Conservation (phyloP, 768 basidiomycete genomes). For the Pleurotus ostreatus region DNA sequence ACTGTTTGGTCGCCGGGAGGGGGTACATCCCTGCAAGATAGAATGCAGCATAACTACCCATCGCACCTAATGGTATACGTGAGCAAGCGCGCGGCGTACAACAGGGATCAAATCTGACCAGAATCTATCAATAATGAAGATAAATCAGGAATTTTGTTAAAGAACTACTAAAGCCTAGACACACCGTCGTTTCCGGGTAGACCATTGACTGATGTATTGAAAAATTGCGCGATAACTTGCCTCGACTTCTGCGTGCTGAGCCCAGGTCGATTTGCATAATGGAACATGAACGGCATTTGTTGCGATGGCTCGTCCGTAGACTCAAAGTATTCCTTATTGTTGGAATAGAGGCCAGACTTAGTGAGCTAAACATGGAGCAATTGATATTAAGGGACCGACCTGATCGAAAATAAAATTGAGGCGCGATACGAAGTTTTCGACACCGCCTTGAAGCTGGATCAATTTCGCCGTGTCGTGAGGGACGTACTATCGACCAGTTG, state of each 20-base stretch:
- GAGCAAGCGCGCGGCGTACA: too few species aligned
- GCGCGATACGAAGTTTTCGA: constrained; percentile 46
- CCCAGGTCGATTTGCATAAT: constrained; percentile 60
- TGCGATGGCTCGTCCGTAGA: constrained; percentile 62
- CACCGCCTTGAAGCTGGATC: constrained; percentile 58
- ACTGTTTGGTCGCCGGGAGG: constrained; percentile 55
- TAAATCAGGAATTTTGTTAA: constrained; percentile 14
- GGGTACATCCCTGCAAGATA: constrained; percentile 61
- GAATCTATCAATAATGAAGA: constrained; percentile 17
- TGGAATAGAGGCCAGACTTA: too few species aligned
- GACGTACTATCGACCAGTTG: constrained; percentile 38
- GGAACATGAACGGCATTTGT: constrained; percentile 69
- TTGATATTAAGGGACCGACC: constrained; percentile 19
- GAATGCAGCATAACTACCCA: constrained; percentile 60
- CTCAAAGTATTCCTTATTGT: constrained; percentile 51
- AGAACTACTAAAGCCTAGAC: constrained; percentile 8
- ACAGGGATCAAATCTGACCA: constrained; percentile 9
- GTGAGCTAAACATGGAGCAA: too few species aligned
- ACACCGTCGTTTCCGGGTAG: constrained; percentile 65
- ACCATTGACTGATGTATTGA: constrained; percentile 52
- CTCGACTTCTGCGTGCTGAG: constrained; percentile 53
- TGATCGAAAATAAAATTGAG: constrained; percentile 57
- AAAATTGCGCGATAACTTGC: constrained; percentile 50
- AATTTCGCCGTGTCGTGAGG: constrained; percentile 64
- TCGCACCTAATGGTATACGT: constrained; percentile 39